Evolutionary conservation across 2,329 filamentous ascomycete genomes (phyloP).

Genomic region (Helotiales sp.): DNA sequence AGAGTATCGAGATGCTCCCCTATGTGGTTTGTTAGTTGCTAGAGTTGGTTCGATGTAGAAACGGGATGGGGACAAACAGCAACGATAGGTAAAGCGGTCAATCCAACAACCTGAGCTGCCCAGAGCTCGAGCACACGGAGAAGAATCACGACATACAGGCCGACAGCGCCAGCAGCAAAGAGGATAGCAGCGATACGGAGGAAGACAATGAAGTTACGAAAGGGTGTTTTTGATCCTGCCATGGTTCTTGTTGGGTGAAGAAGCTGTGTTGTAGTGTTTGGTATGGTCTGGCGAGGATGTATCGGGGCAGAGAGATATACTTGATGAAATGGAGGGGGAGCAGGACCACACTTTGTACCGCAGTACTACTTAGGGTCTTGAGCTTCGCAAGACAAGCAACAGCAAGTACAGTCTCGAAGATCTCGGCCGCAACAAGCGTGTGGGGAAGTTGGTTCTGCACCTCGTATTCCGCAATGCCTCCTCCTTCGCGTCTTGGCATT

Average conservation of each 20-base stretch:
- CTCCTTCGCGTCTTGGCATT: neutral
- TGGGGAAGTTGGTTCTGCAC: neutral
- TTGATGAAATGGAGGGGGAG: neutral
- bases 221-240: slow-evolving; percentile 5
- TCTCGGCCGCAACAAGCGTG: neutral
- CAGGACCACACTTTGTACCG: neutral
- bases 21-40: neutral
- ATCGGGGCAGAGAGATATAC: neutral
- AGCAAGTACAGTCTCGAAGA: neutral
- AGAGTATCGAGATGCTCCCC: neutral
- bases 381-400: neutral
- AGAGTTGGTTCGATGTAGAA: neutral
- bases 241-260: neutral
- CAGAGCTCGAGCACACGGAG: neutral
- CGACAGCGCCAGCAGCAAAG: neutral
- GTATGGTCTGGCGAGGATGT: neutral
- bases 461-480: neutral
- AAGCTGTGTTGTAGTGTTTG: neutral
- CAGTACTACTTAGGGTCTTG: neutral
- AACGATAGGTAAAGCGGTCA: slow-evolving; percentile 3
- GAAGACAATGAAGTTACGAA: neutral
- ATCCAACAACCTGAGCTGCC: neutral
- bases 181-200: slow-evolving; percentile 1
- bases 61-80: neutral
- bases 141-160: slow-evolving; percentile 1